Conservation (phyloP, 2,329 filamentous ascomycete genomes). For the Paraconiothyrium brasiliense region DNA sequence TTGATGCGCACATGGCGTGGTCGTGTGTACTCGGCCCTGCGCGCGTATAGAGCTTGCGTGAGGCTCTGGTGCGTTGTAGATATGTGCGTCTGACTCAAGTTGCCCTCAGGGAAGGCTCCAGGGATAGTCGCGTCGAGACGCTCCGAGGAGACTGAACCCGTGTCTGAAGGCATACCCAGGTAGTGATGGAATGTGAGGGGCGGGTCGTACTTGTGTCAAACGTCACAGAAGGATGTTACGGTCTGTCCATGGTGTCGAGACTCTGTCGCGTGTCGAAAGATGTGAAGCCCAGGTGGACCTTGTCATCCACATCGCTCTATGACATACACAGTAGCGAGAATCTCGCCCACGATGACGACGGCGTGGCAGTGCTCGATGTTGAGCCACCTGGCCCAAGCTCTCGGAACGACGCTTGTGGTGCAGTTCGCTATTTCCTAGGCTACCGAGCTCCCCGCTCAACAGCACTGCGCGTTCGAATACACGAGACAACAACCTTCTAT, state of each 20-base stretch:
- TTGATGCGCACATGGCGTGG: constrained; percentile 82
- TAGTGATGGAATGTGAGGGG: not conserved
- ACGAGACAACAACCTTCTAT: not conserved
- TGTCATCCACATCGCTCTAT: constrained; percentile 1
- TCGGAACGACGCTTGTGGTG: not conserved
- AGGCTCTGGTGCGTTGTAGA: constrained; percentile 58
- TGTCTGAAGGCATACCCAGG: constrained; percentile 33
- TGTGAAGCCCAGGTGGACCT: not conserved
- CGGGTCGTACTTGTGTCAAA: constrained; percentile 3
- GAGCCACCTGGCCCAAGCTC: constrained; percentile 15
- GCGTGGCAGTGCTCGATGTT: constrained; percentile 11
- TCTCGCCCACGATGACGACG: constrained; percentile 14
- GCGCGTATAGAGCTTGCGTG: constrained; percentile 70
- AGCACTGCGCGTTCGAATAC: not conserved
- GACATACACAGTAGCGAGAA: not conserved
- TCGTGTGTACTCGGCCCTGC: constrained; percentile 81
- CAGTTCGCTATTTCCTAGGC: constrained; percentile 6
- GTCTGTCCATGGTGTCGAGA: constrained; percentile 17
- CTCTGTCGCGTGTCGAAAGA: not conserved
- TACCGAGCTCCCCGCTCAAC: constrained; percentile 1
- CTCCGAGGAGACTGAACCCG: constrained; percentile 32
- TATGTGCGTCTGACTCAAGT: constrained; percentile 28
- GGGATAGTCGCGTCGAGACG: constrained; percentile 57
- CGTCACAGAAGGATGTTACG: not conserved
- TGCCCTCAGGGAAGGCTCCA: constrained; percentile 58